Evolutionary conservation across 1,284 basidiomycete species (phyloP), one percentile per base, ranked within the genome.

Genomic region (Takashimella koratensis): DNA sequence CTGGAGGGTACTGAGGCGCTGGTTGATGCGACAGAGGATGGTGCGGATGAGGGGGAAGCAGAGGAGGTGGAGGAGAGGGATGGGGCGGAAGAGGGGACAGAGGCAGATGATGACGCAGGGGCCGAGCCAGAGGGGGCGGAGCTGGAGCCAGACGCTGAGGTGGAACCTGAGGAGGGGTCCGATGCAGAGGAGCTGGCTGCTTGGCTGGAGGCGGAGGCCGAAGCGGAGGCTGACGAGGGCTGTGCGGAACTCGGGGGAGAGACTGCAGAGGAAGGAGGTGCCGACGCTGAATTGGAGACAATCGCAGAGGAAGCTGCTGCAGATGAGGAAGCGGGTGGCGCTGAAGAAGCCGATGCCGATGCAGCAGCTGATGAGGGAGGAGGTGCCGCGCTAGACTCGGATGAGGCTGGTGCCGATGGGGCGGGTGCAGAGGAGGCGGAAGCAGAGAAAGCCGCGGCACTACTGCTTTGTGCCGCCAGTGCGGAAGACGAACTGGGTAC

Each of bases 11-110:
- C 20, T 5, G 47, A 19, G 22, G 22, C 13, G 19, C 46, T 26
- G 3, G 51, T 19, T 42, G 54, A 53, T 4, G 30, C n/a, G 5
- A 20, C 47, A 40, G 22, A 26, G 44, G 44, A 16, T 6, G 47
- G 36, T 22, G 48, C 52, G 12, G 43, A 8, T 21, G 43, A 50
- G 8, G 43, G 42, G 11, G 27, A 3, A 22, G 11, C 43, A 40
- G 53, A 43, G 13, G 41, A 42, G n/a, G 42, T 19, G 4, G 49
- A 22, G 8, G 30, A 8, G 16, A 16, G 30, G 30, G 16, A 8
- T 8, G 30, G 16, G 30, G 30, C 30, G 16, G 30, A 36, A 36
- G 30, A 8, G 16, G 30, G 16, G 8, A 8, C 10, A 8, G 30
- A 36, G 16, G 16, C 16, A 36, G 30, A 36, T 5, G 53, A 5